Evolutionary conservation across 2,329 filamentous ascomycete genomes (phyloP).

Genomic region (Fusarium stilboides): DNA sequence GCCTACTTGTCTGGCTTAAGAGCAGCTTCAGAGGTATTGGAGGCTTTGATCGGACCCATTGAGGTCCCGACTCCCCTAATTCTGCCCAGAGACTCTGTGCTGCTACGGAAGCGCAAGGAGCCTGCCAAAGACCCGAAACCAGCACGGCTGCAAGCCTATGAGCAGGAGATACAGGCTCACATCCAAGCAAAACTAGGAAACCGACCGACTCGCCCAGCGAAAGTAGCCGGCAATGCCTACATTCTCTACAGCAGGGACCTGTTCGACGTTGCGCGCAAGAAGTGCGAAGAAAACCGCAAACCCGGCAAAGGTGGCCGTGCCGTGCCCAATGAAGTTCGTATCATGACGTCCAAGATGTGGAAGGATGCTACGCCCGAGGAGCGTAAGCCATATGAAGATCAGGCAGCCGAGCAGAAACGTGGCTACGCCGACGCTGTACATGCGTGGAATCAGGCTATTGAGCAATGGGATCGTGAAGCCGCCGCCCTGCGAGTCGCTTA

Average conservation of each 20-base stretch:
- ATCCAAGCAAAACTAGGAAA: conserved; percentile 76
- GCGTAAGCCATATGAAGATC: conserved; percentile 83
- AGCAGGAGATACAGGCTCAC: conserved; percentile 67
- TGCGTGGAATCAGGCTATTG: conserved; percentile 73
- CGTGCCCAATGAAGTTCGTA: conserved; percentile 85
- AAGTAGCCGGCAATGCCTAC: conserved; percentile 87
- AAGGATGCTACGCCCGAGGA: conserved; percentile 79
- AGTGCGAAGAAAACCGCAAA: conserved; percentile 75
- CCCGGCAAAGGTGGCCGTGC: conserved; percentile 73
- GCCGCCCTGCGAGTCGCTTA: conserved; percentile 67
- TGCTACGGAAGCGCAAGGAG: conserved; percentile 70
- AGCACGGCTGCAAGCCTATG: conserved; percentile 70
- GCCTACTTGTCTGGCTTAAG: conserved; percentile 95
- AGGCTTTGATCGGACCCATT: conserved; percentile 85
- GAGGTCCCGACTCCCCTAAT: conserved; percentile 83
- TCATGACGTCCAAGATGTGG: conserved; percentile 93
- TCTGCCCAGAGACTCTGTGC: conserved; percentile 70
- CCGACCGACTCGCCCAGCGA: conserved; percentile 78
- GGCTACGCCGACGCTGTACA: conserved; percentile 71
- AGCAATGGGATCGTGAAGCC: conserved; percentile 81
- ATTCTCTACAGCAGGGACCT: conserved; percentile 88
- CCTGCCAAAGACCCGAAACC: conserved; percentile 65
- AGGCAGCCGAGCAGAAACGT: conserved; percentile 79
- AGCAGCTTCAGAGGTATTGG: conserved; percentile 88
- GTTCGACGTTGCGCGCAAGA: conserved; percentile 73